Evolutionary conservation across 345 rosid genomes (phyloP), one percentile per base, ranked within the genome.

Genomic region (Linum trigynum): DNA sequence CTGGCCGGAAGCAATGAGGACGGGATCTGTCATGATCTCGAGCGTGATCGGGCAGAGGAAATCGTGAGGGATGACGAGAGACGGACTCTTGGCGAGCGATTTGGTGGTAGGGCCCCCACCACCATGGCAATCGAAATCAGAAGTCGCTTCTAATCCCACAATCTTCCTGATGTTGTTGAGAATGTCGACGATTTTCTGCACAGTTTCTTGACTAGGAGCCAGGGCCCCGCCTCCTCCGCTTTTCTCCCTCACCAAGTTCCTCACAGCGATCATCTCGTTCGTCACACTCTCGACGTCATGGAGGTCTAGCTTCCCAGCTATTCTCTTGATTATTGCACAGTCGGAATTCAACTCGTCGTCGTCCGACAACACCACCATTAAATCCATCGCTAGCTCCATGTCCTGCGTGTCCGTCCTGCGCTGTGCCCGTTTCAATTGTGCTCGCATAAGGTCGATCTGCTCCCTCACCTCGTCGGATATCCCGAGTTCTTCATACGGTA

Each of bases 41-140:
- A 88, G 86, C 0, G 96, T 83, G 66, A 91, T 88, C 4, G 96
- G 96, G 67, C 92, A 86, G 60, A 85, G 79, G 72, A 88, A 91
- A 69, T 88, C 97, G 38, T 82, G 77, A 16, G 97, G 97, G 64
- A 91, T 82, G 36, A 82, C 57, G 17, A 81, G 61, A 60, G 95
- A 85, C 0, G 67, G 77, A 23, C 69, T 65, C 63, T 87, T 87
- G 15, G 64, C 39, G 39, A 78, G 66, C 62, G 36, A 56, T 74
- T 69, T 82, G n/a, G 3, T 48, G 74, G 78, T 55, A 53, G 15
- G 1, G 69, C 53, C 53, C 3, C 11, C 53, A 48, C 53, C 53
- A 48, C 53, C 66, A 1, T 82, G 81, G 63, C 78, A 77, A 38
- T 66, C 61, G 15, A 78, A 74, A 61, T 83, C 64, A 68, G 82